These are phyloP conservation scores for Globisporangium yorkense DNA, from an alignment of 352 stramenopile species.

Conservation along the genomic window DNA sequence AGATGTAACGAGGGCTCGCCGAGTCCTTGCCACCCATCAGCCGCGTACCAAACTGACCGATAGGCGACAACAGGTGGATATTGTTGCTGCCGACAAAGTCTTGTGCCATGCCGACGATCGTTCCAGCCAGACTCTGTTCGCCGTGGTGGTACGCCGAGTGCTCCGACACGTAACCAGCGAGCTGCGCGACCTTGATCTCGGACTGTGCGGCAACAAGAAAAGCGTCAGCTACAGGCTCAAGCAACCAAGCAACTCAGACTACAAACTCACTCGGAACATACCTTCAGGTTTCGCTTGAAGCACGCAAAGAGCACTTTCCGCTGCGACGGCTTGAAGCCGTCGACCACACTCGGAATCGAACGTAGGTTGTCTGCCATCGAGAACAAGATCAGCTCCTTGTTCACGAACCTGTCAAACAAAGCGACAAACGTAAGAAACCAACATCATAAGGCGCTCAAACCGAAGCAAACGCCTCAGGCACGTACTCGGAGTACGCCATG, in stretches of 20 bases:
- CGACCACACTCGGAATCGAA: constrained; percentile 93
- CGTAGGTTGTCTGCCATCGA: constrained; percentile 97
- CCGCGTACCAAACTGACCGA: constrained; percentile 97
- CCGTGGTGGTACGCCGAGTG: constrained; percentile 99
- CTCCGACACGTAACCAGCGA: constrained; percentile 96
- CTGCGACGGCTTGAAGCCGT: constrained; percentile 98
- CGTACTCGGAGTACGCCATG: constrained; percentile 91
- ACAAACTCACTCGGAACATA: constrained; percentile 16
- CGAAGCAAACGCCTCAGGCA: background rate
- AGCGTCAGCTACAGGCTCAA: background rate
- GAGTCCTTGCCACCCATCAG: constrained; percentile 96
- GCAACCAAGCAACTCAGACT: background rate
- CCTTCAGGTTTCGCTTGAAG: constrained; percentile 97
- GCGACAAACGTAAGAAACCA: constrained; percentile 1
- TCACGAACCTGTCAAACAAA: constrained; percentile 87
- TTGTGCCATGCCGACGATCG: constrained; percentile 98
- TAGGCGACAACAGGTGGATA: constrained; percentile 92
- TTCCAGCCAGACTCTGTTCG: constrained; percentile 92
- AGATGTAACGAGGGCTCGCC: constrained; percentile 92
- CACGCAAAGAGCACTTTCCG: constrained; percentile 97
- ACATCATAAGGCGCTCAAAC: background rate
- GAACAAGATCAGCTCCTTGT: constrained; percentile 99
- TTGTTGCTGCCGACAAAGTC: constrained; percentile 99
- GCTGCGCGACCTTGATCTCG: constrained; percentile 91
- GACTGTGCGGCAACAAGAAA: constrained; percentile 11